Evolutionary conservation across 176 grass and related monocot genomes (phyloP).

Genomic region (Aegilops sharonensis): DNA sequence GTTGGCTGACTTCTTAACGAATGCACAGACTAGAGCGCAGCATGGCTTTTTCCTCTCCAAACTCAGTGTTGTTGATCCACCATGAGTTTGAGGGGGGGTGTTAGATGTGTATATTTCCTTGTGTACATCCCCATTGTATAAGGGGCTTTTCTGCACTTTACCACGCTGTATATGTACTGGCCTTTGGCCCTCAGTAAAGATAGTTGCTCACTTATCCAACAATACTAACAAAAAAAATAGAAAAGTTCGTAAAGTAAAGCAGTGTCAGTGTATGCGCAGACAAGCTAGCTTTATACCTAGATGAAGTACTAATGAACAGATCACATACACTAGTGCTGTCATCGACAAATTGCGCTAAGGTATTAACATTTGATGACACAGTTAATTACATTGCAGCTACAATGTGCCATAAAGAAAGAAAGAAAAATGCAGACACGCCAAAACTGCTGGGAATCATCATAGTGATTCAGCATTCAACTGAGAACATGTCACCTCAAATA

Average conservation of each 20-base stretch:
- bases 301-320: neutral
- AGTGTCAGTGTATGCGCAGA: neutral
- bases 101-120: no score
- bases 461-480: neutral
- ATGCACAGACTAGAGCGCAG: no score
- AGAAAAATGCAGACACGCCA: neutral
- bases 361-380: constrained; percentile 8
- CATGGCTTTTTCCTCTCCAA: no score
- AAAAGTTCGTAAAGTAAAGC: neutral
- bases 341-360: neutral
- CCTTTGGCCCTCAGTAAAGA: no score
- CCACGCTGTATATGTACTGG: no score
- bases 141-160: no score
- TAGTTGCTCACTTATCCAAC: no score
- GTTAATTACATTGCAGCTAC: neutral
- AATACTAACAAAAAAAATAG: neutral
- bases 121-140: no score
- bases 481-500: neutral
- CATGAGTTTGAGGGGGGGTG: no score
- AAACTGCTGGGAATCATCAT: neutral
- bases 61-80: no score
- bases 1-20: no score
- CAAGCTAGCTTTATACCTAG: neutral
- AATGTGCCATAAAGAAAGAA: neutral
- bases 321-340: neutral